Evolutionary conservation across 1,284 basidiomycete genomes (phyloP).

Genomic region (Boletus semigastroideus): DNA sequence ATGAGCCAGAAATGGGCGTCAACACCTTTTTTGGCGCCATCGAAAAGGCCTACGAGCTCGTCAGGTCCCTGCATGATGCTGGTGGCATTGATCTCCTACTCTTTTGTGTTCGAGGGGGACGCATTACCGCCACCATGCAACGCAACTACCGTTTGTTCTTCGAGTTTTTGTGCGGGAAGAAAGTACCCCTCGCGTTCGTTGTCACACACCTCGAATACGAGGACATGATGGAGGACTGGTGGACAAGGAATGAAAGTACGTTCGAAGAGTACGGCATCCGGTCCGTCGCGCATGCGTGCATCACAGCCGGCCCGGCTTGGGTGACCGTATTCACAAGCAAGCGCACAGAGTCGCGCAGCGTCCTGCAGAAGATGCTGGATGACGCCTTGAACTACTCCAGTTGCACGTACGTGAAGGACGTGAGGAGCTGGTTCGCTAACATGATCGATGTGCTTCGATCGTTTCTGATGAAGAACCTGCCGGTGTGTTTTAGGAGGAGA

Average conservation of each 20-base stretch:
- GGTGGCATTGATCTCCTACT: conserved; percentile 8
- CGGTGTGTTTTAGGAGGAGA: background rate
- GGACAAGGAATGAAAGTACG: background rate
- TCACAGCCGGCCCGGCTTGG: background rate
- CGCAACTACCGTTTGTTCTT: conserved; percentile 1
- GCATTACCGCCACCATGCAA: background rate
- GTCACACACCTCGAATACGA: conserved; percentile 1
- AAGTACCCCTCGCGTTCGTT: background rate
- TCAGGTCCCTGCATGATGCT: background rate
- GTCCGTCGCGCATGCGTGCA: background rate
- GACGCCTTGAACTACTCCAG: background rate
- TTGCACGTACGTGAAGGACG: background rate
- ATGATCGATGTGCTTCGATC: background rate
- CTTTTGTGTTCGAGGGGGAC: background rate
- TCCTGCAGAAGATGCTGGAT: background rate
- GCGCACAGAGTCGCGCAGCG: background rate
- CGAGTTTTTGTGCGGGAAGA: background rate
- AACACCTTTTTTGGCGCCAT: background rate
- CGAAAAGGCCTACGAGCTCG: background rate
- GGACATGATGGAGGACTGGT: conserved; percentile 2
- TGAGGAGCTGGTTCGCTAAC: background rate
- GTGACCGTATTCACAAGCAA: background rate
- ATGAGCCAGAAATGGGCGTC: background rate
- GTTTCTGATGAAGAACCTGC: background rate
- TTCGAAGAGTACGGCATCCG: background rate